Percentiles rank a stretch among this genome's conserved stretches.
These are phyloP conservation scores for Paecilomyces sp. DNA, from an alignment of 2,329 filamentous ascomycete species.

Conservation along the genomic window DNA sequence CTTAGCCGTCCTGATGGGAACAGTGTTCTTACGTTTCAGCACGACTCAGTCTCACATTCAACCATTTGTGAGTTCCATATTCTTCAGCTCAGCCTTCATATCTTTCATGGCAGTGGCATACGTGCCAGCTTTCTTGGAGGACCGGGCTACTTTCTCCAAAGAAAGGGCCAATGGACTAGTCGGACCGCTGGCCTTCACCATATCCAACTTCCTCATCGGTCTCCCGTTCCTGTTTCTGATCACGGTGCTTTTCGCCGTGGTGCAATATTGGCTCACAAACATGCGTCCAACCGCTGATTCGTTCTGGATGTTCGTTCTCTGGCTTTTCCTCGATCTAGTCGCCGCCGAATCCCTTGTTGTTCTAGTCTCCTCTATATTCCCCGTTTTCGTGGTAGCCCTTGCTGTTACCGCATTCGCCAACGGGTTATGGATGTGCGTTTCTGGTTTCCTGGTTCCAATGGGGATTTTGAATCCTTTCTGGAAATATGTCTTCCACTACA, in stretches of 20 bases:
- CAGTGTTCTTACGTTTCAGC: conserved; percentile 70
- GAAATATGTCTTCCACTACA: conserved; percentile 82
- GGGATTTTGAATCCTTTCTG: conserved; percentile 73
- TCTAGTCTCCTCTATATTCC: conserved; percentile 63
- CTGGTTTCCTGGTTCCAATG: conserved; percentile 71
- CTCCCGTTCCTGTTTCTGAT: conserved; percentile 76
- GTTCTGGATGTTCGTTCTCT: conserved; percentile 75
- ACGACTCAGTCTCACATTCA: conserved; percentile 67
- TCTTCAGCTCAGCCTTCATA: conserved; percentile 69
- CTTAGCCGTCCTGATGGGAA: conserved; percentile 80
- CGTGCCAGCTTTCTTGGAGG: conserved; percentile 75
- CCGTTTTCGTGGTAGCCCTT: conserved; percentile 71
- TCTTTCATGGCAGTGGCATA: conserved; percentile 80
- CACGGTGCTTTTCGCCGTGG: conserved; percentile 63
- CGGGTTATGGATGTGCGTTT: conserved; percentile 81
- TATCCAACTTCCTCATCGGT: conserved; percentile 77
- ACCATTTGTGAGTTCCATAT: conserved; percentile 75
- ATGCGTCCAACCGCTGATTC: conserved; percentile 58
- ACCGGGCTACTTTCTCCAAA: conserved; percentile 64
- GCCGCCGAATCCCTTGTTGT: conserved; percentile 79
- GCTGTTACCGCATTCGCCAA: conserved; percentile 80
- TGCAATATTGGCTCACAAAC: conserved; percentile 74
- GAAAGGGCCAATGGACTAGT: conserved; percentile 78
- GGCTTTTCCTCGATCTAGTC: conserved; percentile 77
- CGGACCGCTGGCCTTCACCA: conserved; percentile 62